Base-by-base conservation (phyloP, 495 filamentous ascomycete species). In the Penicillium atrosanguineum region DNA sequence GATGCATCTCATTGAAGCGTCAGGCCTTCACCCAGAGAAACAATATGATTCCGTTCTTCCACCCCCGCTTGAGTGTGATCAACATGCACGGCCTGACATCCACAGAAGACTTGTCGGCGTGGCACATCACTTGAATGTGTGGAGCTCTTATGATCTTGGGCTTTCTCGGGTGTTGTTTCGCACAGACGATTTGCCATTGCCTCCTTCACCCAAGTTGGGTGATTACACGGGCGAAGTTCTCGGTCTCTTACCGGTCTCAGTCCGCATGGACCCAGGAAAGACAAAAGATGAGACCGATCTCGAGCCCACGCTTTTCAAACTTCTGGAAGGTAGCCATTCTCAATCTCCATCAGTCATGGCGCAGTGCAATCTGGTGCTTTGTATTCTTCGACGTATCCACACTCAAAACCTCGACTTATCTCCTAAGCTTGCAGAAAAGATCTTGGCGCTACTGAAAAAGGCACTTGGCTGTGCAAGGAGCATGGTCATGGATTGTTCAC, bases 1-100 rank as follows among this genome's bases (percentile, higher is more conserved):
- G n/a, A 72, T 83, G 64, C 80, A 83, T 45, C 50, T 81, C 6
- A 64, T 79, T 9, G 80, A 83, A 60, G 72, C 79, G 0, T 61
- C 74, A 1, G 75, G 74, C 0, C 59, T 83, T 7, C 74, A 81
- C 43, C 65, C 68, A 23, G 71, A 75, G 38, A 40, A 40, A 20
- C 19, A 16, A 37, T 38, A 65, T 7, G 36, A 59, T 19, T 58
- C 60, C 1, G 37, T 57, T 19, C 51, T 65, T 19, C 57, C 59
- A 19, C 47, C 48, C 16, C 47, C 48, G 7, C 49, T 43, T 8
- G 48, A 62, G 2, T 57, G 51, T 28, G 62, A 74, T 48, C 48
- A 62, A 18, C 69, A 20, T 16, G 38, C 38, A 7, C 38, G 16
- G 38, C 38, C 19, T 19, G 38, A 78, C 15, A 59, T 68, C 40